Base-by-base conservation (phyloP, 2,329 filamentous ascomycete genomes). In the Orbilia brochopaga region DNA sequence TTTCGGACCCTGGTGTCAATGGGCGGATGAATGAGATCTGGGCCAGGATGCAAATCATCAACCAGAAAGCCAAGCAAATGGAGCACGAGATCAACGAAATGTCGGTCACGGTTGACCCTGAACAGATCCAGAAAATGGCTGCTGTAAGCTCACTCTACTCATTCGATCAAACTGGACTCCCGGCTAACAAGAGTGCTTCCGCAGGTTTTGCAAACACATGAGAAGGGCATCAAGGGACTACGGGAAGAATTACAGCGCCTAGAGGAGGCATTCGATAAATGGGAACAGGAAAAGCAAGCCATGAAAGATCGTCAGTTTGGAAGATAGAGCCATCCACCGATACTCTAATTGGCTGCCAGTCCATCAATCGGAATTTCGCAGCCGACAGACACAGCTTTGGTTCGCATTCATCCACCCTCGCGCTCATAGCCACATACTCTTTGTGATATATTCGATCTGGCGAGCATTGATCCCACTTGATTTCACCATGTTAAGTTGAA, bases 11-110 rank as follows among this genome's bases (percentile, higher is more conserved):
- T 6, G 87, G 87, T 6, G 83, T 93, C 62, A 85, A 85, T 40
- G 90, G 90, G 1, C 83, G 90, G 75, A 88, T 91, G 78, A 91
- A 94, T 79, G 90, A 94, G 81, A 86, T 94, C 50, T 94, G 90
- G 90, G 91, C 90, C 74, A 83, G 90, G 51, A 85, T 94, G 81
- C 88, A 92, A 54, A 85, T 88, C 40, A 81, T 94, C 53, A 83
- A 89, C 74, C 89, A 90, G 73, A 86, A 91, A 74, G 88, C 89
- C 21, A 86, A 88, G 75, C 85, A 87, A 76, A 80, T 95, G 75
- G 88, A 88, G 77, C 86, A 85, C 76, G 90, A 94, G 81, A 83
- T 91, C 66, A 89, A 88, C 78, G 88, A 87, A 80, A 84, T 85
- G 35, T 82, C 84, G 0, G 79, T 92, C 64, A 86, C 88, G 51